phyloP scores from a whole-genome alignment of 371 early-diverging fungal species.

The Mortierella polycephala region DNA sequence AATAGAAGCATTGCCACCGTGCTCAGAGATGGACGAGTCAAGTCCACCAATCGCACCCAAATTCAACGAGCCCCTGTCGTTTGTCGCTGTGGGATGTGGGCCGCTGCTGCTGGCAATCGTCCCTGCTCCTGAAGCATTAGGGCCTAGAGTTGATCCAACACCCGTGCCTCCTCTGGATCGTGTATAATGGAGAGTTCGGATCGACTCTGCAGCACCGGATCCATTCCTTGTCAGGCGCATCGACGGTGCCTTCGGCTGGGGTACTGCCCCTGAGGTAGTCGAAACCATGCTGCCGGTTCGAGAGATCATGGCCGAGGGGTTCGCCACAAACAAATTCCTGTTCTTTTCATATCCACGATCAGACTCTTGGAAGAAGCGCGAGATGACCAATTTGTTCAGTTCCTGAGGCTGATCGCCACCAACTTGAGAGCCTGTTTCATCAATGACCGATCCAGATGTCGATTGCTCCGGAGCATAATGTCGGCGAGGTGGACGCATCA shows the following conservation, averaged over 20 bases:
- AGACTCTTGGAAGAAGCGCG: constrained; percentile 36
- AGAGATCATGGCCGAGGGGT: constrained; percentile 48
- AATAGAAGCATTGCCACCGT: constrained; percentile 8
- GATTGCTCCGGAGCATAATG: constrained; percentile 16
- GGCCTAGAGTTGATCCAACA: constrained; percentile 10
- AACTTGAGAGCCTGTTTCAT: constrained; percentile 28
- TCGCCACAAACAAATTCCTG: constrained; percentile 44
- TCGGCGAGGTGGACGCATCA: constrained; percentile 39
- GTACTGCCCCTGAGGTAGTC: constrained; percentile 30
- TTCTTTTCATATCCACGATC: constrained; percentile 48
- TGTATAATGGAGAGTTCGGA: constrained; percentile 11
- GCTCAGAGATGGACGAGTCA: constrained; percentile 11
- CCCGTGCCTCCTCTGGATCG: constrained; percentile 18
- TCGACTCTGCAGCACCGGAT: constrained; percentile 29
- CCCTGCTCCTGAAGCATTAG: background rate
- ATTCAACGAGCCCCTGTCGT: constrained; percentile 14
- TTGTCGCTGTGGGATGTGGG: background rate
- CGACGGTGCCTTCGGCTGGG: background rate
- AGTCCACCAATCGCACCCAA: constrained; percentile 1
- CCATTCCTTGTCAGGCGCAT: constrained; percentile 21
- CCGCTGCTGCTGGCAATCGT: background rate
- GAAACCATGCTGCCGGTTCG: constrained; percentile 42
- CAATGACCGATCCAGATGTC: constrained; percentile 4
- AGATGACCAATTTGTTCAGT: constrained; percentile 30
- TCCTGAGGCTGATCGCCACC: constrained; percentile 37